Percentiles rank a stretch among this genome's conserved stretches.
These are phyloP conservation scores for Myrica gale DNA, from an alignment of 306 rosid species.

Conservation along the genomic window DNA sequence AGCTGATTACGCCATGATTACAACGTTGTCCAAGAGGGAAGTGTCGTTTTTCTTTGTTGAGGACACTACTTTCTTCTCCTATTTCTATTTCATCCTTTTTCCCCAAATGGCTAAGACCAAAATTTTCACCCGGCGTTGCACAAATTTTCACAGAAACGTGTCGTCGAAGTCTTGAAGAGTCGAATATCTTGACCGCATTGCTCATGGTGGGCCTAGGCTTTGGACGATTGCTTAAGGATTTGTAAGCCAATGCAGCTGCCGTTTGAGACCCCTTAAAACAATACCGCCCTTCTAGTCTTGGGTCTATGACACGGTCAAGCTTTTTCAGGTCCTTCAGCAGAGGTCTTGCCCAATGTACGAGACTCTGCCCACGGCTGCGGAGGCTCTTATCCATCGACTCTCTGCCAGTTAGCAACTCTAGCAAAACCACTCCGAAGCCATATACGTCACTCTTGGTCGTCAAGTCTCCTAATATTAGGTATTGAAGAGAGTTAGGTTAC, in stretches of 20 bases:
- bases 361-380: constrained; percentile 62
- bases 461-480: constrained; percentile 57
- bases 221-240: constrained; percentile 82
- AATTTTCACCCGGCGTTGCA: too few relatives aligned
- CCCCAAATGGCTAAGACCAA: too few relatives aligned
- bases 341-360: constrained; percentile 85
- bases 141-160: background rate
- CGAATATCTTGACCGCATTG: constrained; percentile 54
- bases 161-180: constrained; percentile 77
- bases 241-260: constrained; percentile 89
- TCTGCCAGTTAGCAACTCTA: constrained; percentile 79
- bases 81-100: too few relatives aligned
- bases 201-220: constrained; percentile 74
- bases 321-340: constrained; percentile 55
- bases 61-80: too few relatives aligned
- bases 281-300: constrained; percentile 77
- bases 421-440: constrained; percentile 81
- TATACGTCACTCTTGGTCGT: constrained; percentile 93
- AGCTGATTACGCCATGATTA: too few relatives aligned
- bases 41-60: too few relatives aligned
- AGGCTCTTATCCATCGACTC: constrained; percentile 75
- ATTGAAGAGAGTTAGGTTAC: too few relatives aligned
- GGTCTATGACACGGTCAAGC: constrained; percentile 67
- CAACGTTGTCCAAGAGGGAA: too few relatives aligned
- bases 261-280: constrained; percentile 73